Evolutionary conservation across 2,329 filamentous ascomycete genomes (phyloP).

Genomic region (Fusarium xyrophilum): DNA sequence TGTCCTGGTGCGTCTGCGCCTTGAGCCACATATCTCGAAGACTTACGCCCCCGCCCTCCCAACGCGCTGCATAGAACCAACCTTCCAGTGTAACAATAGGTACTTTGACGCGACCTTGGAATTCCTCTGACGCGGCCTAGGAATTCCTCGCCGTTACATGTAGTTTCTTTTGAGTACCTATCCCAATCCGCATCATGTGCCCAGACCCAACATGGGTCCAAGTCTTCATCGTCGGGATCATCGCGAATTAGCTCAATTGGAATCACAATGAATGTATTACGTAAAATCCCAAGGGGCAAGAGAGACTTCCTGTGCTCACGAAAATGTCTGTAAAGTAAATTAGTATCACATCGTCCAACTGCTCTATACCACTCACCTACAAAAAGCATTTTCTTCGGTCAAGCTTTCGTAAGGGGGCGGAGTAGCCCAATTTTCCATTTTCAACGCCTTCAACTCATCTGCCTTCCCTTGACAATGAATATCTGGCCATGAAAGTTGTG

Average conservation of each 20-base stretch:
- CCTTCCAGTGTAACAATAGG: background rate
- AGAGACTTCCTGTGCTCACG: background rate
- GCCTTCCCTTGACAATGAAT: background rate
- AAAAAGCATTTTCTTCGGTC: background rate
- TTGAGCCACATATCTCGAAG: conserved; percentile 35
- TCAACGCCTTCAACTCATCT: background rate
- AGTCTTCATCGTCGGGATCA: rapidly evolving
- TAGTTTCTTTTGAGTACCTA: background rate
- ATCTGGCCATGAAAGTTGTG: background rate
- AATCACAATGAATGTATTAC: background rate
- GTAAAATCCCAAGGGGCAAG: background rate
- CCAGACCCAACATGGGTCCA: conserved; percentile 26
- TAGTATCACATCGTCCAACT: background rate
- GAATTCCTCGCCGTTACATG: conserved; percentile 12
- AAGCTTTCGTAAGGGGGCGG: rapidly evolving
- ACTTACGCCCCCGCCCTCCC: conserved; percentile 13
- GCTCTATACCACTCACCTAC: rapidly evolving
- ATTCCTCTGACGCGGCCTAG: no score
- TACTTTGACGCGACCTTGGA: conserved; percentile 26
- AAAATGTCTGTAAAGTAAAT: rapidly evolving
- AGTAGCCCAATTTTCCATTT: background rate
- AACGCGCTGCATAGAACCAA: conserved; percentile 33
- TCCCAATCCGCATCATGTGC: conserved; percentile 34
- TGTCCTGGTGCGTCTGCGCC: conserved; percentile 15
- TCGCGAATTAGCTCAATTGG: background rate